These are phyloP conservation scores for Dactylis glomerata DNA, from an alignment of 176 grass and related monocot genomes.

Conservation along the genomic window DNA sequence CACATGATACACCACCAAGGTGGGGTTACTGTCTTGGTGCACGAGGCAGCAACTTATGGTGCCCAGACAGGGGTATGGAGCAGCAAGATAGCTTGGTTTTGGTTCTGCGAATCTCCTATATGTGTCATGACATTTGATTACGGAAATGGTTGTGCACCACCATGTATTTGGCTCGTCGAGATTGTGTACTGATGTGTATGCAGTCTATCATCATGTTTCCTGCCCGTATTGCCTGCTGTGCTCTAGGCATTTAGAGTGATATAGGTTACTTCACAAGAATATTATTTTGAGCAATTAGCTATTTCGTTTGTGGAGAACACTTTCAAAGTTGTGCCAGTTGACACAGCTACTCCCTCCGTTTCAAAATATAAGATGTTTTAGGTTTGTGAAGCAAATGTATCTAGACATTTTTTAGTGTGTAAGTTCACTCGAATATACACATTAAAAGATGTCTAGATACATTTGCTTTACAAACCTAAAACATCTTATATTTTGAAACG, in stretches of 20 bases:
- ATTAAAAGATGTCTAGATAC: too few species aligned
- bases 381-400: too few species aligned
- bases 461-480: too few species aligned
- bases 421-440: too few species aligned
- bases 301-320: neutral
- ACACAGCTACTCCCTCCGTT: too few species aligned
- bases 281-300: neutral
- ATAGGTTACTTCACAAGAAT: neutral
- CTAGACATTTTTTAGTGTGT: too few species aligned
- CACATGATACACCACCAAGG: neutral
- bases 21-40: neutral
- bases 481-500: too few species aligned
- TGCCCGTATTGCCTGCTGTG: neutral
- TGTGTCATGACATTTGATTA: neutral
- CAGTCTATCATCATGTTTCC: neutral
- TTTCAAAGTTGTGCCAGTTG: slow-evolving; percentile 1
- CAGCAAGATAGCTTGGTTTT: too few species aligned
- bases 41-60: neutral
- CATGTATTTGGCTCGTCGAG: neutral
- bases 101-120: too few species aligned
- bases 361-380: too few species aligned
- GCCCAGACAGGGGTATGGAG: neutral
- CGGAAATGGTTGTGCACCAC: neutral
- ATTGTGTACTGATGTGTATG: neutral
- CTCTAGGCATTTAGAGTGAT: neutral